Percentiles rank a stretch among this genome's conserved stretches.
These are phyloP conservation scores for Ascochyta fabae DNA, from an alignment of 2,329 filamentous ascomycete species.

Conservation along the genomic window DNA sequence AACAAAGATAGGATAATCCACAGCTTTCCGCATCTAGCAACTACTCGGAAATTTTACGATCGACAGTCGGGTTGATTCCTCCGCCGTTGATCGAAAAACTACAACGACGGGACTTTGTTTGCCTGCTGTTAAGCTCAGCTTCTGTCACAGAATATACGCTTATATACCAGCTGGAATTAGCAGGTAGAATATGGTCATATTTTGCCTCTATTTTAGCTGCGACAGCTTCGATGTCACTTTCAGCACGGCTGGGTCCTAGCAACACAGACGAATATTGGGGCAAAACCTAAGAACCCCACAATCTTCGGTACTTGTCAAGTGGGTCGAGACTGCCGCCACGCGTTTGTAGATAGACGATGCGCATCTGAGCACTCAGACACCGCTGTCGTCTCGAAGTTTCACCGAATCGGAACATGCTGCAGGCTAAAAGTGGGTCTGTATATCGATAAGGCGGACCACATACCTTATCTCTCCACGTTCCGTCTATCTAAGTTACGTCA, in stretches of 20 bases:
- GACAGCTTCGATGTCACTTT: too few relatives aligned
- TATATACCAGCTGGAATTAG: too few relatives aligned
- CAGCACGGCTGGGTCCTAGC: too few relatives aligned
- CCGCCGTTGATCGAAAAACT: too few relatives aligned
- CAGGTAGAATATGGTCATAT: too few relatives aligned
- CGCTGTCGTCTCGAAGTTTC: not conserved
- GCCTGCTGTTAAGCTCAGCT: too few relatives aligned
- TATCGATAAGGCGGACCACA: constrained; percentile 9
- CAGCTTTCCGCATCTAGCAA: not conserved
- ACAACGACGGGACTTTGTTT: too few relatives aligned
- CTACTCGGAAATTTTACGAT: constrained; percentile 3
- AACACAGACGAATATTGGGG: too few relatives aligned
- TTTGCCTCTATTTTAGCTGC: too few relatives aligned
- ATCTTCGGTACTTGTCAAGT: not conserved
- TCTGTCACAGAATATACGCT: too few relatives aligned
- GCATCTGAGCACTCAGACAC: not conserved
- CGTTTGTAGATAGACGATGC: constrained; percentile 2
- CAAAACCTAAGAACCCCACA: not conserved
- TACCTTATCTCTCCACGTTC: constrained; percentile 11
- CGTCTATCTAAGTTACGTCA: constrained; percentile 34
- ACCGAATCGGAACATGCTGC: not conserved
- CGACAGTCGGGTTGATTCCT: not conserved
- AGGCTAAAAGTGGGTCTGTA: not conserved
- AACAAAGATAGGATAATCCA: constrained; percentile 13
- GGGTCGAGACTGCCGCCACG: not conserved